Conservation (phyloP, 73 alveolate species). For the Blepharisma stoltei region DNA sequence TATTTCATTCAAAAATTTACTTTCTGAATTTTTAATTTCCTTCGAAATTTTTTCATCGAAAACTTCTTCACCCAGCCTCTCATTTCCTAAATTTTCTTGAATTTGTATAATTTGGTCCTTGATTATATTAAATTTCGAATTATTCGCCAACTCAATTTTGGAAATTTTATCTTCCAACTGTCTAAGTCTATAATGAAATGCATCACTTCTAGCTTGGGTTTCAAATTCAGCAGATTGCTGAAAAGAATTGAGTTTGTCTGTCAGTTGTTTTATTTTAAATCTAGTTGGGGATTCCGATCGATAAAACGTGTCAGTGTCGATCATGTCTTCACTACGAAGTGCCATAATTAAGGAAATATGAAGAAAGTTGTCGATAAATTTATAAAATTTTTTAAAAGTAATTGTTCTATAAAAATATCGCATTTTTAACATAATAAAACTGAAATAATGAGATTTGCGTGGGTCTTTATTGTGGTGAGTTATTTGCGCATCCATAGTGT, state of each 20-base stretch:
- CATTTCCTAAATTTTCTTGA: constrained; percentile 35
- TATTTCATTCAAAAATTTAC: constrained; percentile 42
- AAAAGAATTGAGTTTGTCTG: constrained; percentile 12
- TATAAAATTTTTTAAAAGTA: too few relatives aligned
- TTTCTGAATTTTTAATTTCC: constrained; percentile 50
- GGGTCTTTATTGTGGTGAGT: too few relatives aligned
- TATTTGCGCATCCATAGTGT: too few relatives aligned
- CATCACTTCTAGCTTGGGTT: constrained; percentile 5
- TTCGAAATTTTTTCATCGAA: constrained; percentile 47
- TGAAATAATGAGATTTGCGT: too few relatives aligned
- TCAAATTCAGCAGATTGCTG: constrained; percentile 4
- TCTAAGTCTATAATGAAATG: neutral
- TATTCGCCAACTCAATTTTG: constrained; percentile 25
- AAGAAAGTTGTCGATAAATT: too few relatives aligned
- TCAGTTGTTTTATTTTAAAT: neutral
- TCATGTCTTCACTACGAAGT: too few relatives aligned
- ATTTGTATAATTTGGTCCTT: constrained; percentile 39
- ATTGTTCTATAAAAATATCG: too few relatives aligned
- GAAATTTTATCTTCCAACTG: constrained; percentile 3
- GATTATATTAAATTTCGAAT: constrained; percentile 43
- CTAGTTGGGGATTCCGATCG: neutral
- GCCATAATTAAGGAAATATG: too few relatives aligned
- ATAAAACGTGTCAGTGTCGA: too few relatives aligned
- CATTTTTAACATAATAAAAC: too few relatives aligned
- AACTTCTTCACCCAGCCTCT: constrained; percentile 35